phyloP scores from a whole-genome alignment of 305 asterid species.

The Caryopteris hybrid region DNA sequence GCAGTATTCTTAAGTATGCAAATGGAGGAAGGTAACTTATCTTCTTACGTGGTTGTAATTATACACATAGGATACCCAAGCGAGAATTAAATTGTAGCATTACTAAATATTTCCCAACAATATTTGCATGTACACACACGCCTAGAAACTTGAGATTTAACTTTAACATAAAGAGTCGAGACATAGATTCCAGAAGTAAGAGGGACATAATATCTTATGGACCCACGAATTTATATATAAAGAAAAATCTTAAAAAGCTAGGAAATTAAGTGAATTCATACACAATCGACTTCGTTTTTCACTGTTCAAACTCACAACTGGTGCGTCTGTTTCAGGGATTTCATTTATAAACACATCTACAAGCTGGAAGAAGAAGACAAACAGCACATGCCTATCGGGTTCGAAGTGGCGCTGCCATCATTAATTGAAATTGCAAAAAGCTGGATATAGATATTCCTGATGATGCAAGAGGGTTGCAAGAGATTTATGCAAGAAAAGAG shows the following conservation, averaged over 20 bases:
- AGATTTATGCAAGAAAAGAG: constrained; percentile 54
- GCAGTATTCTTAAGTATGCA: constrained; percentile 17
- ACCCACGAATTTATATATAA: no score
- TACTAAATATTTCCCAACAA: neutral
- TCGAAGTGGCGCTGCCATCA: constrained; percentile 87
- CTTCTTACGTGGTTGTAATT: neutral
- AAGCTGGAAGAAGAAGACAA: constrained; percentile 61
- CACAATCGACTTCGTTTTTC: no score
- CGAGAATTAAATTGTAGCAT: neutral
- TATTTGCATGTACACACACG: no score
- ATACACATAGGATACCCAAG: no score
- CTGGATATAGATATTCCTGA: constrained; percentile 51
- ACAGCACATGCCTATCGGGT: constrained; percentile 94
- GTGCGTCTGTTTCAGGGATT: constrained; percentile 50
- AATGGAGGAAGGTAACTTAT: constrained; percentile 42
- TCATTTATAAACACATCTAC: constrained; percentile 46
- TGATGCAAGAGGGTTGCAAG: constrained; percentile 54
- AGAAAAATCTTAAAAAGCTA: no score
- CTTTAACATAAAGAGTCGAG: no score
- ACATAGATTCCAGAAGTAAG: no score
- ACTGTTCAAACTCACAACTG: no score
- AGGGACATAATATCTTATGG: no score
- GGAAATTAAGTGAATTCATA: no score
- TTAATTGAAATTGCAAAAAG: constrained; percentile 61
- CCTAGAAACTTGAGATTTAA: no score